Evolutionary conservation across 768 basidiomycete species (phyloP).

Genomic region (Trametes cingulata): DNA sequence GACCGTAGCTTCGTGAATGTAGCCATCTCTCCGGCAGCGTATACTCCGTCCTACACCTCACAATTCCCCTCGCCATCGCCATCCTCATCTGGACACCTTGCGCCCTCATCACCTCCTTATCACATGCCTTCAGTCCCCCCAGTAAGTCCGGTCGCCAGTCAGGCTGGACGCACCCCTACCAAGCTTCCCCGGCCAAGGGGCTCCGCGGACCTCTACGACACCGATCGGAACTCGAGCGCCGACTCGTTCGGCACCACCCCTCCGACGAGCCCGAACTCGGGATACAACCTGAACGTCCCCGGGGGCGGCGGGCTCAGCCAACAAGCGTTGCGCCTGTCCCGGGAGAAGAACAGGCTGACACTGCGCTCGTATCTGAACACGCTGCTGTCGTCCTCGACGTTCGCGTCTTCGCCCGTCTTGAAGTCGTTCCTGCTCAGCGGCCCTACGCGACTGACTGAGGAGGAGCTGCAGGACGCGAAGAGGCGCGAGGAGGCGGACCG

Average conservation of each 20-base stretch:
- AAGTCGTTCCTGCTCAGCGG: slow-evolving; percentile 81
- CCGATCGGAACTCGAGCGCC: slow-evolving; percentile 21
- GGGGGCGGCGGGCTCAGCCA: slow-evolving; percentile 16
- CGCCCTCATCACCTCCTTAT: slow-evolving; percentile 2
- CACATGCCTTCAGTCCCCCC: slow-evolving; percentile 1
- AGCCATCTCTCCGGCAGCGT: slow-evolving; percentile 33
- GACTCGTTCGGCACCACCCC: slow-evolving; percentile 27
- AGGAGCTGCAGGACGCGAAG: slow-evolving; percentile 79
- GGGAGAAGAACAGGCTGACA: slow-evolving; percentile 95
- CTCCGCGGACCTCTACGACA: slow-evolving; percentile 12
- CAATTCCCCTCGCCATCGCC: slow-evolving; percentile 9
- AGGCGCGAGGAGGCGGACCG: slow-evolving; percentile 87
- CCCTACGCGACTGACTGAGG: slow-evolving; percentile 63
- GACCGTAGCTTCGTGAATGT: slow-evolving; percentile 73
- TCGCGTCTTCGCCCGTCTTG: slow-evolving; percentile 87
- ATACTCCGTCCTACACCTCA: slow-evolving; percentile 5
- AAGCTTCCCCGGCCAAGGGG: neutral
- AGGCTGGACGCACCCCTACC: slow-evolving; percentile 2
- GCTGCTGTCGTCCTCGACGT: slow-evolving; percentile 64
- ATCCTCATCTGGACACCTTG: slow-evolving; percentile 5
- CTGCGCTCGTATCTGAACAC: slow-evolving; percentile 90
- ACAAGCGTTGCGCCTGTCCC: slow-evolving; percentile 52
- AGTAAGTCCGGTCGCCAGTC: slow-evolving; percentile 7
- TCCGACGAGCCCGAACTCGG: slow-evolving; percentile 20
- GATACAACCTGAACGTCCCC: slow-evolving; percentile 12